Percentiles rank a stretch among this genome's conserved stretches.
Evolutionary conservation across 306 rosid genomes (phyloP).

Genomic region (Trifolium subterraneum): DNA sequence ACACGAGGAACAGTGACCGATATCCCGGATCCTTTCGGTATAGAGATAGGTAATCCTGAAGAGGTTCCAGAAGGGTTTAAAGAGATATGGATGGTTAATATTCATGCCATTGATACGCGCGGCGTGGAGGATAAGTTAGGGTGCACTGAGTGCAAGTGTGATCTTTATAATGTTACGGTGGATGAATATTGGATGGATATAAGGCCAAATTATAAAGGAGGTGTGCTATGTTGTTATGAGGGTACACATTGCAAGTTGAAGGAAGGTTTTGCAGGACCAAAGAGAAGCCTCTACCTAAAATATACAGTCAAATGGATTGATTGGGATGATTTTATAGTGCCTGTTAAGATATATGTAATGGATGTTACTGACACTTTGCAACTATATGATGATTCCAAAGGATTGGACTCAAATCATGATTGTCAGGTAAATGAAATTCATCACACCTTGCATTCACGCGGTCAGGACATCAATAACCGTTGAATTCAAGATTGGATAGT

Average conservation of each 20-base stretch:
- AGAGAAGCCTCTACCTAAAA: slow-evolving; percentile 65
- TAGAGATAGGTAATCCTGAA: slow-evolving; percentile 66
- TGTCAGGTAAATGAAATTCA: slow-evolving; percentile 55
- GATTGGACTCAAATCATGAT: slow-evolving; percentile 39
- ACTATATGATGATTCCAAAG: slow-evolving; percentile 28
- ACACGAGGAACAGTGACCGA: slow-evolving; percentile 58
- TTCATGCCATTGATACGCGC: slow-evolving; percentile 83
- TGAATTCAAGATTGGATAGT: no score
- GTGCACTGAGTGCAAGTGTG: slow-evolving; percentile 73
- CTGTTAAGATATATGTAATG: slow-evolving; percentile 64
- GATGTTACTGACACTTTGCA: slow-evolving; percentile 68
- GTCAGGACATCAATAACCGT: background rate
- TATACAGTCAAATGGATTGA: slow-evolving; percentile 79
- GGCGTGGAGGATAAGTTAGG: slow-evolving; percentile 62
- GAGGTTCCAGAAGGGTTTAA: slow-evolving; percentile 67
- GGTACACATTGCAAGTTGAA: slow-evolving; percentile 57
- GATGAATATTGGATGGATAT: slow-evolving; percentile 49
- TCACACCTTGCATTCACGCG: background rate
- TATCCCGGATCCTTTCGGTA: slow-evolving; percentile 73
- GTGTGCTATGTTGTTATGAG: slow-evolving; percentile 67
- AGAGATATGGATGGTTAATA: slow-evolving; percentile 73
- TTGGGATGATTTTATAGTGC: slow-evolving; percentile 69
- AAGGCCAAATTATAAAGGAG: slow-evolving; percentile 60
- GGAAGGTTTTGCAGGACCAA: slow-evolving; percentile 51
- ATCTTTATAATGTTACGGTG: slow-evolving; percentile 65